Evolutionary conservation across 352 stramenopile species (phyloP).

Genomic region (Thraustochytrium sp.): DNA sequence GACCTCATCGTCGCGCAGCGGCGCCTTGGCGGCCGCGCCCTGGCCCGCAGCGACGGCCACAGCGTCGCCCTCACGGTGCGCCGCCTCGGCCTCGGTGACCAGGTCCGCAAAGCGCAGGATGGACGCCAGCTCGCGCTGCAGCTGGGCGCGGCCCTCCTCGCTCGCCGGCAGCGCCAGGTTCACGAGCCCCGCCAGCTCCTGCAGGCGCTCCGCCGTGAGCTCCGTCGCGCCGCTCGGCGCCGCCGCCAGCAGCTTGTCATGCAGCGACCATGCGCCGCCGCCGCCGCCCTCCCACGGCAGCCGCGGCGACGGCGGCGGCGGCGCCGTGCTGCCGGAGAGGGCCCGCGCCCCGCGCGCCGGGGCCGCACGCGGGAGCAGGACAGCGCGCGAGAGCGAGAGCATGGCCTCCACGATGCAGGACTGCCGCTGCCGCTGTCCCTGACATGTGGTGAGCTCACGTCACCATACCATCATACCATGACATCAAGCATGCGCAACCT

Average conservation of each 20-base stretch:
- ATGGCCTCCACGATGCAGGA: too few relatives aligned
- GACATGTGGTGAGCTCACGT: too few relatives aligned
- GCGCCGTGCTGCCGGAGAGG: too few relatives aligned
- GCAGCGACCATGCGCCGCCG: background rate
- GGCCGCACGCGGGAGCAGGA: too few relatives aligned
- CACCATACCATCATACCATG: too few relatives aligned
- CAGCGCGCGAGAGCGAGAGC: too few relatives aligned
- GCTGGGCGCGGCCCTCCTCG: background rate
- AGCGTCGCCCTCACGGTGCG: background rate
- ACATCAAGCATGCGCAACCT: too few relatives aligned
- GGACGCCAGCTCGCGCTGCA: background rate
- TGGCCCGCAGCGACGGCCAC: background rate
- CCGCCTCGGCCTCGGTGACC: background rate
- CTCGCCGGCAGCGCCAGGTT: background rate
- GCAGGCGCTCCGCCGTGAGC: background rate
- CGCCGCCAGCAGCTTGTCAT: background rate
- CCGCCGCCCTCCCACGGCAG: background rate
- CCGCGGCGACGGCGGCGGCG: background rate
- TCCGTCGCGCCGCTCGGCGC: background rate
- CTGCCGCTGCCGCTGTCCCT: too few relatives aligned
- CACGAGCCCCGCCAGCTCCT: background rate
- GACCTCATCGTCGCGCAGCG: background rate
- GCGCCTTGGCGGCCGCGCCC: background rate
- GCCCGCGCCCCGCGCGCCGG: too few relatives aligned
- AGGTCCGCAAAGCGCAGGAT: background rate